Conservation (phyloP, 129 eudicot genomes). For the Mikania micrantha region DNA sequence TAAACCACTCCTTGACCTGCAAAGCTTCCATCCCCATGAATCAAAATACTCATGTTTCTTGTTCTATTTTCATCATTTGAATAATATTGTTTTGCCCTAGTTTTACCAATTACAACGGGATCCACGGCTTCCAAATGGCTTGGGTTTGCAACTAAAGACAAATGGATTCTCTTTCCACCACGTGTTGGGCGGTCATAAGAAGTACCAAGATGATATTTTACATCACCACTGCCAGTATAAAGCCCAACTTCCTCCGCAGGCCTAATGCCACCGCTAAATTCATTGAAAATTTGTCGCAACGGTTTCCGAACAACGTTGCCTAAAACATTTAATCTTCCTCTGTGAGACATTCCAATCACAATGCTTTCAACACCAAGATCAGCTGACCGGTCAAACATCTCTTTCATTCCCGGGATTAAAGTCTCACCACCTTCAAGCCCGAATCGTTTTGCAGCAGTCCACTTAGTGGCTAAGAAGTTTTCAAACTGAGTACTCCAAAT, state of each 20-base stretch:
- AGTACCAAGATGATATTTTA: conserved; percentile 87
- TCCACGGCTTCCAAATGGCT: conserved; percentile 94
- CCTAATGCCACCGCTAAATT: conserved; percentile 80
- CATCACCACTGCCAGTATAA: conserved; percentile 95
- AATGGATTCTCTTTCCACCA: conserved; percentile 77
- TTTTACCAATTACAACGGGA: conserved; percentile 84
- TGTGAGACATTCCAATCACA: conserved; percentile 93
- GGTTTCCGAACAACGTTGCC: conserved; percentile 92
- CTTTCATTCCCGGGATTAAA: conserved; percentile 96
- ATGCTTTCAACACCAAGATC: conserved; percentile 96
- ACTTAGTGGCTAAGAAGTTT: conserved; percentile 89
- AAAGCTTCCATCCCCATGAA: conserved; percentile 93
- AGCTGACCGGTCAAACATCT: conserved; percentile 92
- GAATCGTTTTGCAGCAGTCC: conserved; percentile 92
- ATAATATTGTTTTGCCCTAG: conserved; percentile 78
- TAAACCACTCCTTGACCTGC: conserved; percentile 98
- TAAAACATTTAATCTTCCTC: conserved; percentile 81
- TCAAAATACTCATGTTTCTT: conserved; percentile 65
- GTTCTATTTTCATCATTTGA: conserved; percentile 71
- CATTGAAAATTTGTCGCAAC: conserved; percentile 72
- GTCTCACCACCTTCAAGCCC: conserved; percentile 98
- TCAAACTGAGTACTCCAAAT: conserved; percentile 94
- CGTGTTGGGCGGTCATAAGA: conserved; percentile 94
- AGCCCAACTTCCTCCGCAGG: conserved; percentile 81
- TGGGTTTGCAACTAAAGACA: conserved; percentile 86